Evolutionary conservation across 2,329 filamentous ascomycete genomes (phyloP), one percentile per base, ranked within the genome.

Genomic region (Fusarium pseudoanthophilum): DNA sequence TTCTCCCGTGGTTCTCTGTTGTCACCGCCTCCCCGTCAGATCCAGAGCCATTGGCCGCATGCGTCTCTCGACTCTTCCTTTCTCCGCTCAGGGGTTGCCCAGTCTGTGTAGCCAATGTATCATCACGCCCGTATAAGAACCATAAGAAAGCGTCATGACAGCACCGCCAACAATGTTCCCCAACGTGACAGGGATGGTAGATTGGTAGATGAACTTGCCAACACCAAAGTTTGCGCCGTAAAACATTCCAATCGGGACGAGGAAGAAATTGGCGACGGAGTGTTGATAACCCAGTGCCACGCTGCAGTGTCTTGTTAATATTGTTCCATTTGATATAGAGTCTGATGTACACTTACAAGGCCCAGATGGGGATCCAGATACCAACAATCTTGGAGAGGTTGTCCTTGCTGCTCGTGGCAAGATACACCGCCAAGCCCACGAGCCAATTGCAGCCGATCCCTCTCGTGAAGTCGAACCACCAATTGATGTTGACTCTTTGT

Each of bases 301-400:
- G 7, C 57, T 60, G 10, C 8, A 5, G 34, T 36, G n/a, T 26
- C 24, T 26, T 14, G 26, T 28, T 20, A 46, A 26, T 46, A 11
- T 7, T 20, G 7, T 28, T 26, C 18, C 24, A 10, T 20, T 14
- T 46, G 18, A 11, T 9, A 4, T 11, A 32, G 18, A 46, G 18
- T 28, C 5, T 20, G 18, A 5, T 9, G 4, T 14, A 18, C 5
- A 60, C 57, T 52, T 21, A 52, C 36, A 52, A 60, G 9, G 57
- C 45, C 45, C 36, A 60, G 2, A 60, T 52, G 2, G 57, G 57
- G 9, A 60, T 30, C 45, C 45, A 60, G 7, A 60, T 60, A 4
- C 57, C 57, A 53, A 53, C 26, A 13, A 60, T 60, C 45, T 60
- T 60, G 16, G 45, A 60, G 9, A 60, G 11, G 20, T 60, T 60